Evolutionary conservation across 2,329 filamentous ascomycete genomes (phyloP), one percentile per base, ranked within the genome.

Genomic region (Calonectria honghensis): DNA sequence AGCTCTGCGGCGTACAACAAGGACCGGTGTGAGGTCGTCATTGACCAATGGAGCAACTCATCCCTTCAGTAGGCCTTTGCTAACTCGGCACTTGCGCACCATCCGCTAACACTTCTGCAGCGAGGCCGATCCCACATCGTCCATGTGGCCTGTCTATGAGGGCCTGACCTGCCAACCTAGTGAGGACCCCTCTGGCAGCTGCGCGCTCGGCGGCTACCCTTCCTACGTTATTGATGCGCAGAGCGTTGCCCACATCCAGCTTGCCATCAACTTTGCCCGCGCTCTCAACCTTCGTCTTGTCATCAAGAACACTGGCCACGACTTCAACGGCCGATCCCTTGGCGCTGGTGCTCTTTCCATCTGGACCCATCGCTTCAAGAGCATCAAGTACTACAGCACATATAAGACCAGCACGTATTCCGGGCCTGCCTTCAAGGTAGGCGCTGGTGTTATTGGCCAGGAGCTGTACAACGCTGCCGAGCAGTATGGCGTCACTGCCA

Each of bases 311-410:
- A 90, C 88, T 0, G 88, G 88, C 50, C 88, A 90, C 76, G 87
- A 89, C 74, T 89, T 88, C 78, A 82, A 84, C 7, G 92, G 91
- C 39, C 91, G 89, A 1, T 79, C 77, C 14, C 90, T 90, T 0
- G 92, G 91, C n/a, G 89, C 88, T 35, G 92, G 92, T 2, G 86
- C 89, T 0, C 82, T 92, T 4, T 86, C 87, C 9, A 84, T 93
- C 67, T 92, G 91, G 87, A 92, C 88, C 10, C 90, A 92, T 73
- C 82, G 87, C 75, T 86, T 92, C 70, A 88, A 91, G 79, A 83
- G 86, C 31, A 80, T 82, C 39, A 64, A 82, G 66, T 73, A 78
- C 54, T 81, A 80, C 72, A 75, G 79, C 51, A 69, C 69, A 32
- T 70, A 67, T 20, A 72, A 77, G 48, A 73, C 73, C 6, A 75